A percentile compares a stretch with the other conserved stretches of the same genome.
These are phyloP conservation scores for Medicago ruthenica DNA, from an alignment of 306 rosid genomes.

Conservation along the genomic window DNA sequence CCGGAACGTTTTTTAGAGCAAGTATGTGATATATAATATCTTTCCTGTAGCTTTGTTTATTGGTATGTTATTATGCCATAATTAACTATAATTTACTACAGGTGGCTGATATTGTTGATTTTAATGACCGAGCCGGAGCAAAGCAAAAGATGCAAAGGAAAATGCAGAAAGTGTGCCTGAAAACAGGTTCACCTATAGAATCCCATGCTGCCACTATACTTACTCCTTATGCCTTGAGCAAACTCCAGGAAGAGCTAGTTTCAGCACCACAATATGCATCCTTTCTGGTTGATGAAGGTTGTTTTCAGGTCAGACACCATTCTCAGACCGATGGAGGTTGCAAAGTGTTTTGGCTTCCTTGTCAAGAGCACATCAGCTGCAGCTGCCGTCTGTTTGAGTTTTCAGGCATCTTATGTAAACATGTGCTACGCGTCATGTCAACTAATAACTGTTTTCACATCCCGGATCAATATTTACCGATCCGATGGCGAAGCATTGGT, in stretches of 20 bases:
- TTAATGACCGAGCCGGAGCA: conserved; percentile 67
- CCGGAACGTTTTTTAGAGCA: conserved; percentile 67
- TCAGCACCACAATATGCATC: conserved; percentile 88
- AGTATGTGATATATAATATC: conserved; percentile 51
- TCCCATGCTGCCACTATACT: conserved; percentile 82
- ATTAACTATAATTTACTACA: conserved; percentile 40
- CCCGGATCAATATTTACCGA: conserved; percentile 72
- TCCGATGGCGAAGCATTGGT: conserved; percentile 63
- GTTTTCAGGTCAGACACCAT: conserved; percentile 89
- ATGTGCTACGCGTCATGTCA: conserved; percentile 79
- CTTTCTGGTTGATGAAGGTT: conserved; percentile 67
- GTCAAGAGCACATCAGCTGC: conserved; percentile 86
- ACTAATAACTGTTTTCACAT: conserved; percentile 84
- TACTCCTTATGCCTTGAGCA: conserved; percentile 75
- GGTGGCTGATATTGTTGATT: conserved; percentile 71
- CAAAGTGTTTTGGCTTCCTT: conserved; percentile 78
- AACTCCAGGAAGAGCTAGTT: conserved; percentile 87
- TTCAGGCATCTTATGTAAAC: conserved; percentile 79
- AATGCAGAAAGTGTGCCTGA: conserved; percentile 73
- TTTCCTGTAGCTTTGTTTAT: conserved; percentile 27
- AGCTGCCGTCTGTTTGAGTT: conserved; percentile 77
- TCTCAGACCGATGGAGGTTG: conserved; percentile 80
- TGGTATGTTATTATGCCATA: conserved; percentile 18
- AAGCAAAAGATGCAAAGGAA: conserved; percentile 79
- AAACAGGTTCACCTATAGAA: conserved; percentile 88